A percentile compares a stretch with the other conserved stretches of the same genome.
Conservation (phyloP, 306 rosid species). For the Rosa rugosa region DNA sequence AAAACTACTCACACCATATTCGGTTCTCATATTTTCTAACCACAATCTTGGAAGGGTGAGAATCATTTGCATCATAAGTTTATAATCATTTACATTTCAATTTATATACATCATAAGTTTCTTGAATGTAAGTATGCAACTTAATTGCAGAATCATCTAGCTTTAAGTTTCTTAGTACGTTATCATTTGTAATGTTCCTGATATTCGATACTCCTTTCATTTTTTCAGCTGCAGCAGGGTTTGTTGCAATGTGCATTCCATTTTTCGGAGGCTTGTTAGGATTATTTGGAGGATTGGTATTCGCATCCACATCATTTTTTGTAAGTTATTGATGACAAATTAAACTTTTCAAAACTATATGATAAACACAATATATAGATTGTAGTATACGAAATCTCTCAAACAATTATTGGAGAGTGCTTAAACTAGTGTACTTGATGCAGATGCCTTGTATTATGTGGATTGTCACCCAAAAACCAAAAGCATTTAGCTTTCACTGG, state of each 20-base stretch:
- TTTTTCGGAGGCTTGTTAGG: slow-evolving; percentile 77
- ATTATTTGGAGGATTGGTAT: slow-evolving; percentile 72
- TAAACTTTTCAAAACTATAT: neutral
- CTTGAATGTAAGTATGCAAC: neutral
- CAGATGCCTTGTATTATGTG: slow-evolving; percentile 67
- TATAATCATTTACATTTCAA: too few species aligned
- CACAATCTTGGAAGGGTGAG: neutral
- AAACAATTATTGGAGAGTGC: neutral
- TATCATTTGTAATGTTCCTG: neutral
- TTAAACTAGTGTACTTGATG: slow-evolving; percentile 1
- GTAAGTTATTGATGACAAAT: slow-evolving; percentile 29
- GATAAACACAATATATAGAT: neutral
- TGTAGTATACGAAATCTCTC: neutral
- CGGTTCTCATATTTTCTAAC: too few species aligned
- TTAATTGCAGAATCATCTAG: neutral
- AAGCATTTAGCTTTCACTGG: slow-evolving; percentile 47
- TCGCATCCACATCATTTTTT: slow-evolving; percentile 62
- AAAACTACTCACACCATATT: neutral
- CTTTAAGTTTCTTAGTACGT: neutral
- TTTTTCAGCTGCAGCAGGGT: slow-evolving; percentile 37
- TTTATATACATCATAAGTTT: neutral
- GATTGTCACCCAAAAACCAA: slow-evolving; percentile 38
- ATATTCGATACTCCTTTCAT: neutral
- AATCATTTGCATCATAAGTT: neutral
- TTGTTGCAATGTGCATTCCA: slow-evolving; percentile 58